Base-by-base conservation (phyloP, 805 yeast genomes). In the Wickerhamomyces bovis region DNA sequence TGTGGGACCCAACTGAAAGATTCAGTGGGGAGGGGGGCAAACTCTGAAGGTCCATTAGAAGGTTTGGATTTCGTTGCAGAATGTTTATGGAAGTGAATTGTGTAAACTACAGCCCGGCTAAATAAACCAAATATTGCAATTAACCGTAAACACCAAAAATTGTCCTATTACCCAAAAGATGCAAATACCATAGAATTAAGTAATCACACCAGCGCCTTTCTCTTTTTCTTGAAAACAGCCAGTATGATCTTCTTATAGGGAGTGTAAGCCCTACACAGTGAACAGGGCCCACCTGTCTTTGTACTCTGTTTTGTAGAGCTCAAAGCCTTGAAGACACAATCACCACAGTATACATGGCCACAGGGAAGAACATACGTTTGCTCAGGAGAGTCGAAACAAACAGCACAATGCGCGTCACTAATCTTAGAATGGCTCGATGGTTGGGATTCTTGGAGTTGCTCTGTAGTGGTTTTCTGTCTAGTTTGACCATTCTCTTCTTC, bases 261-360 rank as follows among this genome's bases (percentile, higher is more conserved):
- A 1, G 70, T 68, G 8, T 55, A 53, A n/a, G 57, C 51, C 45
- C 78, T 62, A 48, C 78, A 73, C 10, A 73, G 57, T 10, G 76
- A 68, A 56, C 78, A 73, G 11, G 66, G 67, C 0, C 75, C 76
- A 41, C 56, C 54, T 13, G 48, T 52, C 41, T 59, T 59, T 20
- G 56, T 52, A 39, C 61, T 56, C 13, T 54, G 58, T 50, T 66
- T 68, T 43, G 64, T 61, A 1, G 69, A 65, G 28, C 66, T 64
- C 51, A 69, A 50, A 31, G 71, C 60, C 73, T 74, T 50, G 68
- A 74, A 78, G 5, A 76, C 64, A 56, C 84, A 80, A 23, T 71
- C 72, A 6, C 72, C 66, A 54, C 85, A 80, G 53, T 72, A 78
- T 3, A 75, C 63, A 57, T 80, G 85, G 0, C 85, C 85, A 61